phyloP scores from a whole-genome alignment of 179 eudicot species.

The Pouteria campechiana region DNA sequence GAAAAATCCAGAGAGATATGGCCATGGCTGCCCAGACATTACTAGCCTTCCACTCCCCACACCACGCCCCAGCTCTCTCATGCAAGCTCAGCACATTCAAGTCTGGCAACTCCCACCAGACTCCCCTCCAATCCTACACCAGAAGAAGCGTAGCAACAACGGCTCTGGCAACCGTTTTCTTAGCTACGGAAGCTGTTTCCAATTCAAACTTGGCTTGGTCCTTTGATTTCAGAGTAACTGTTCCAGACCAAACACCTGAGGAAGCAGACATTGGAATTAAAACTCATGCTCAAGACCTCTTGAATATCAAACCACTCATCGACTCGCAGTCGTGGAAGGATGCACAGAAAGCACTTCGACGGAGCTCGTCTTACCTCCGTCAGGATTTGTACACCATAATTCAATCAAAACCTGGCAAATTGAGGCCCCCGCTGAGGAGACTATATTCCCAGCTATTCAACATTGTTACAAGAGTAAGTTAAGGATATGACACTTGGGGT shows the following conservation, averaged over 20 bases:
- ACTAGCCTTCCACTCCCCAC: no score
- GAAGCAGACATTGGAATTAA: slow-evolving; percentile 43
- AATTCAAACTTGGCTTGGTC: slow-evolving; percentile 12
- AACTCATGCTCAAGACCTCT: slow-evolving; percentile 16
- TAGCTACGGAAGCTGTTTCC: slow-evolving; percentile 11
- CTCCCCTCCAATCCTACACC: neutral
- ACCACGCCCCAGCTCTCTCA: no score
- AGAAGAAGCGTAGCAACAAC: slow-evolving; percentile 17
- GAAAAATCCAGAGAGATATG: no score
- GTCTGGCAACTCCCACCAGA: no score
- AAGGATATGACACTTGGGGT: slow-evolving; percentile 37
- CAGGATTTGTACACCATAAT: slow-evolving; percentile 67
- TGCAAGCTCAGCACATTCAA: no score
- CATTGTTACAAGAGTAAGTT: slow-evolving; percentile 47
- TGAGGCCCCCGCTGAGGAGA: slow-evolving; percentile 52
- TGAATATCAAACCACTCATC: neutral
- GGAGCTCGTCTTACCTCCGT: slow-evolving; percentile 33
- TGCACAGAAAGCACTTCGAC: slow-evolving; percentile 41
- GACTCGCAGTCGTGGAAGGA: slow-evolving; percentile 43
- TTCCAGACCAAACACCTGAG: slow-evolving; percentile 64
- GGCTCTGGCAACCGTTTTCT: slow-evolving; percentile 3
- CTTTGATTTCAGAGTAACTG: slow-evolving; percentile 47
- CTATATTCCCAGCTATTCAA: slow-evolving; percentile 54
- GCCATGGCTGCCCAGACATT: no score
- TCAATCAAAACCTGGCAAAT: slow-evolving; percentile 40